phyloP scores from a whole-genome alignment of 2,329 filamentous ascomycete species.

The Fonsecaea monophora region DNA sequence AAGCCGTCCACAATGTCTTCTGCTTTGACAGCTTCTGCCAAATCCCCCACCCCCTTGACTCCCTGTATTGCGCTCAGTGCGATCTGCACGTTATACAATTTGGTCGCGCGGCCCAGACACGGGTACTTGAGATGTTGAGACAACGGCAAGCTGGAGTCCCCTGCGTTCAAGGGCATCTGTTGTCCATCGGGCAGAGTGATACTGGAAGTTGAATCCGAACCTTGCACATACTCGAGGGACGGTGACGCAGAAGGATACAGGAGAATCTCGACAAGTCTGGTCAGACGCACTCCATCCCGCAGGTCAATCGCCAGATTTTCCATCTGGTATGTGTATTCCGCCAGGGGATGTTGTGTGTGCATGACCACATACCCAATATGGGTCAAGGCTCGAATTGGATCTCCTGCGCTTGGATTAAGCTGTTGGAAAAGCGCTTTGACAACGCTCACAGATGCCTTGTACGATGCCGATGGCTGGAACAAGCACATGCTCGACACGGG shows the following conservation, averaged over 20 bases:
- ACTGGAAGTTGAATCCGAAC: slow-evolving; percentile 51
- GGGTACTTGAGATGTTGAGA: slow-evolving; percentile 66
- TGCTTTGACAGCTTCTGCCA: slow-evolving; percentile 56
- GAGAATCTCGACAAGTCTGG: slow-evolving; percentile 65
- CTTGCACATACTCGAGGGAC: slow-evolving; percentile 32
- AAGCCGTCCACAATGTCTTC: slow-evolving; percentile 69
- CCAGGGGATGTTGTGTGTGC: slow-evolving; percentile 62
- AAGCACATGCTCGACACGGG: slow-evolving; percentile 49
- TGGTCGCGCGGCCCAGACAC: slow-evolving; percentile 61
- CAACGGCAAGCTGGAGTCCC: slow-evolving; percentile 53
- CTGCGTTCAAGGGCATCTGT: slow-evolving; percentile 45
- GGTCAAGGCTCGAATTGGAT: slow-evolving; percentile 61
- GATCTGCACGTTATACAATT: slow-evolving; percentile 65
- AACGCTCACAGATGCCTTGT: slow-evolving; percentile 64
- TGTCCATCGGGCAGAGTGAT: slow-evolving; percentile 55
- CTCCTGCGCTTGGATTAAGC: slow-evolving; percentile 65
- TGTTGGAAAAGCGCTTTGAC: slow-evolving; percentile 60
- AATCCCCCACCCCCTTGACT: slow-evolving; percentile 50
- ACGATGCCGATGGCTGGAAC: slow-evolving; percentile 58
- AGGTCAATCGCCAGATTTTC: slow-evolving; percentile 68
- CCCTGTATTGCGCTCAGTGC: slow-evolving; percentile 61
- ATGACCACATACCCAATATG: slow-evolving; percentile 64
- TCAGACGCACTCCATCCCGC: slow-evolving; percentile 66
- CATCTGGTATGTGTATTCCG: slow-evolving; percentile 66
- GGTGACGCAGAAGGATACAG: slow-evolving; percentile 53